Evolutionary conservation across 441 rosid species (phyloP).

Genomic region (Hypseocharis bilobata): DNA sequence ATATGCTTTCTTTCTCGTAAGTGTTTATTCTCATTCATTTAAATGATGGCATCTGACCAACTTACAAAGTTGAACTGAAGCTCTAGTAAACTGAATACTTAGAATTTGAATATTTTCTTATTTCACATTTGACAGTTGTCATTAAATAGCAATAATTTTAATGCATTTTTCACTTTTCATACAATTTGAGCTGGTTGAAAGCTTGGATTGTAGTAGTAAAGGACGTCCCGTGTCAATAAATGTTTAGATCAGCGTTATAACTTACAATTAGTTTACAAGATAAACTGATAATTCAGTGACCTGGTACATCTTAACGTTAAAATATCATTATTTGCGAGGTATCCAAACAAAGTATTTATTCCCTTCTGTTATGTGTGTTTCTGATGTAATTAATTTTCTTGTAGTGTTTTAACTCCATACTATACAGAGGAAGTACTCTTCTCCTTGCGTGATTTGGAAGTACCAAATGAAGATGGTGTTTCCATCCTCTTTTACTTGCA

Average conservation of each 20-base stretch:
- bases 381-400: constrained; percentile 21
- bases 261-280: neutral
- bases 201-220: neutral
- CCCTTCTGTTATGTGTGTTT: constrained; percentile 10
- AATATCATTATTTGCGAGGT: neutral
- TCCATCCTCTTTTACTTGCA: constrained; percentile 93
- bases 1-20: constrained; percentile 99
- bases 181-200: neutral
- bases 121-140: neutral
- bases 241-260: neutral
- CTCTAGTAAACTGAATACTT: neutral
- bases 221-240: neutral
- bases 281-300: neutral
- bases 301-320: neutral
- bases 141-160: neutral
- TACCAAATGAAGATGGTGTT: constrained; percentile 92
- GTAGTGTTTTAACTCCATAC: constrained; percentile 94
- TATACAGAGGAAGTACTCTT: constrained; percentile 93
- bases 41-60: neutral
- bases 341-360: neutral
- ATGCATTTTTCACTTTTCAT: neutral
- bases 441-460: constrained; percentile 66
- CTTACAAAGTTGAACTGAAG: too few relatives aligned
- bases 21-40: constrained; percentile 26
- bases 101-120: neutral